These are phyloP conservation scores for Neocallimastix lanati DNA, from an alignment of 192 early-diverging fungal genomes.

Conservation along the genomic window DNA sequence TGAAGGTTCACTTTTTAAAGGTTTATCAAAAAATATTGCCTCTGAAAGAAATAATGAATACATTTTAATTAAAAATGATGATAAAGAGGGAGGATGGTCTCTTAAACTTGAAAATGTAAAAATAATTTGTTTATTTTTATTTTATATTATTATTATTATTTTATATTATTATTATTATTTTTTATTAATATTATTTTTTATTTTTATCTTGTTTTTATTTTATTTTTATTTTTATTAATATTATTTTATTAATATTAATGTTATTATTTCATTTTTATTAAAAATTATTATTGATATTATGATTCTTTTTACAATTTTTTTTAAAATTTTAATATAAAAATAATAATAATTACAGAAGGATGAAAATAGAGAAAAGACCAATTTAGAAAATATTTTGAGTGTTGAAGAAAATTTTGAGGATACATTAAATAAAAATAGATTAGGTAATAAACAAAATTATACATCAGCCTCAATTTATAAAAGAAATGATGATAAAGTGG, in stretches of 20 bases:
- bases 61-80: conserved; percentile 68
- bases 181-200: too few species aligned
- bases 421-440: background rate
- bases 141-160: too few species aligned
- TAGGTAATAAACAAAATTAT: background rate
- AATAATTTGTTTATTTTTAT: too few species aligned
- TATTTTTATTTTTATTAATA: too few species aligned
- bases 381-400: background rate
- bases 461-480: background rate
- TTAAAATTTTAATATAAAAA: too few species aligned
- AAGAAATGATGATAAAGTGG: background rate
- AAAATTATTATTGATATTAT: too few species aligned
- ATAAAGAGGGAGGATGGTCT: conserved; percentile 46
- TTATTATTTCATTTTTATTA: too few species aligned
- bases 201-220: too few species aligned
- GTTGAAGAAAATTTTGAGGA: background rate
- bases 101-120: conserved; percentile 8
- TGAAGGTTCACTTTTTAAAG: background rate
- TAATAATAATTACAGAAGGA: background rate
- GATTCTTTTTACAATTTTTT: too few species aligned
- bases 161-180: too few species aligned
- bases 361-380: background rate
- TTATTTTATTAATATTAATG: too few species aligned
- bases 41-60: conserved; percentile 66
- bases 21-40: conserved; percentile 43